Evolutionary conservation across 228 moss, liverwort and hornwort species (phyloP).

Genomic region (Sphagnum fallax): DNA sequence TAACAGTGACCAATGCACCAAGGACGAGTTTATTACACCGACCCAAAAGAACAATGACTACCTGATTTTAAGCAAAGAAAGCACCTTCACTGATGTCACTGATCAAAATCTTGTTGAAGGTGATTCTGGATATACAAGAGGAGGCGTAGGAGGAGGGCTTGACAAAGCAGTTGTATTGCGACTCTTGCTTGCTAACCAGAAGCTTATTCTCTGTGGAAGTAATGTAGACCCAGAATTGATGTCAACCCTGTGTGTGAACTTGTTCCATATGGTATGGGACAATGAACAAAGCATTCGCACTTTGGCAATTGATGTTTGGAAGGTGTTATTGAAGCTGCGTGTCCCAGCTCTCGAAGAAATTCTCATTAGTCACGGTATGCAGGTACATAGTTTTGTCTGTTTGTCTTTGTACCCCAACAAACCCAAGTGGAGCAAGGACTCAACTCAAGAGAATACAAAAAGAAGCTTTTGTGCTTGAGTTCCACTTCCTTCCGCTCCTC

Average conservation of each 20-base stretch:
- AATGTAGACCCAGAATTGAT: conserved; percentile 73
- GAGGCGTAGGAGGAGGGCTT: conserved; percentile 41
- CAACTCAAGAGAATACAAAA: too few relatives aligned
- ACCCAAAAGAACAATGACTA: conserved; percentile 13
- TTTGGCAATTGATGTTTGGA: conserved; percentile 85
- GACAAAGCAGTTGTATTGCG: conserved; percentile 75
- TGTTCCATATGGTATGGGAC: conserved; percentile 62
- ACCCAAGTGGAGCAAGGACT: too few relatives aligned
- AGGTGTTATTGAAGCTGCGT: conserved; percentile 55
- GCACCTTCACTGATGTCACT: conserved; percentile 4
- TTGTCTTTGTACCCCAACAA: too few relatives aligned
- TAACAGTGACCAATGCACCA: conserved; percentile 13
- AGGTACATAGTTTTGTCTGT: conserved; percentile 17
- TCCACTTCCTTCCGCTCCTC: too few relatives aligned
- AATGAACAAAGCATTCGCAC: conserved; percentile 37
- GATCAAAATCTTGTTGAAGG: conserved; percentile 20
- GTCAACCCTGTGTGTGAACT: conserved; percentile 65
- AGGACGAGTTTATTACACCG: not conserved
- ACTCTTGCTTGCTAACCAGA: conserved; percentile 69
- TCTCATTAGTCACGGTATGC: conserved; percentile 55
- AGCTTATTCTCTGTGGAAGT: conserved; percentile 65
- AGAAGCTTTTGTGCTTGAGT: too few relatives aligned
- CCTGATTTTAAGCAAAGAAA: too few relatives aligned
- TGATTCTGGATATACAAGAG: conserved; percentile 34
- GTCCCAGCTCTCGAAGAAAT: conserved; percentile 72